Evolutionary conservation across 2,329 filamentous ascomycete species (phyloP).

Genomic region (Alternaria tenuissima): DNA sequence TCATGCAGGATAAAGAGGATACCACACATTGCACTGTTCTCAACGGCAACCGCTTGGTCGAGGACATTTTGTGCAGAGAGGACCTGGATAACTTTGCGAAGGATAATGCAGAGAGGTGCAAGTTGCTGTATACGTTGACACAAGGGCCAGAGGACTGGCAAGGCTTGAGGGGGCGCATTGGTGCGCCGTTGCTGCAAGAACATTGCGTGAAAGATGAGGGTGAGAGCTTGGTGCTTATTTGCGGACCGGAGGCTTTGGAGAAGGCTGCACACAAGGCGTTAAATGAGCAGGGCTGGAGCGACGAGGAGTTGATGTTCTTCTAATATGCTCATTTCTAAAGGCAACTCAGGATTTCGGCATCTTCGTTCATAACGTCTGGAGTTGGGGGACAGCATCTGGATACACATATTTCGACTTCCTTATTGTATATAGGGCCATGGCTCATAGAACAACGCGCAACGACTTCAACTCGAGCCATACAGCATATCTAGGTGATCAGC

Average conservation of each 20-base stretch:
- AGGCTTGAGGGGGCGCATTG: conserved; percentile 73
- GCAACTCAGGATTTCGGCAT: neutral
- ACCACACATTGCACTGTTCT: conserved; percentile 75
- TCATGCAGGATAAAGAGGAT: conserved; percentile 71
- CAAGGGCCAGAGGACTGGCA: conserved; percentile 70
- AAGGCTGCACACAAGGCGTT: conserved; percentile 67
- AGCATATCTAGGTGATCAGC: neutral
- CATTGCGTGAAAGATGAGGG: conserved; percentile 63
- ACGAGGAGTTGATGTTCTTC: conserved; percentile 79
- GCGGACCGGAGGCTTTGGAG: conserved; percentile 80
- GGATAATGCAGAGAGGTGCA: conserved; percentile 65
- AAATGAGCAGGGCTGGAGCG: conserved; percentile 71
- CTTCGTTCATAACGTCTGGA: neutral
- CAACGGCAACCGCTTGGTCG: conserved; percentile 77
- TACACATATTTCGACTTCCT: neutral
- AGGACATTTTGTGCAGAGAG: conserved; percentile 81
- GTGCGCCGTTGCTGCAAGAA: conserved; percentile 66
- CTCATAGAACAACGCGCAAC: neutral
- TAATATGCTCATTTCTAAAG: conserved; percentile 44
- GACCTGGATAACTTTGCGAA: conserved; percentile 73
- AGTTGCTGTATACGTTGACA: conserved; percentile 74
- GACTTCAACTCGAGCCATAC: neutral
- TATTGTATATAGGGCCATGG: neutral
- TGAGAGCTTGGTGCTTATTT: conserved; percentile 72
- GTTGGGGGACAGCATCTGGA: neutral